phyloP scores from a whole-genome alignment of 73 alveolate species.

The Paramecium caudatum region DNA sequence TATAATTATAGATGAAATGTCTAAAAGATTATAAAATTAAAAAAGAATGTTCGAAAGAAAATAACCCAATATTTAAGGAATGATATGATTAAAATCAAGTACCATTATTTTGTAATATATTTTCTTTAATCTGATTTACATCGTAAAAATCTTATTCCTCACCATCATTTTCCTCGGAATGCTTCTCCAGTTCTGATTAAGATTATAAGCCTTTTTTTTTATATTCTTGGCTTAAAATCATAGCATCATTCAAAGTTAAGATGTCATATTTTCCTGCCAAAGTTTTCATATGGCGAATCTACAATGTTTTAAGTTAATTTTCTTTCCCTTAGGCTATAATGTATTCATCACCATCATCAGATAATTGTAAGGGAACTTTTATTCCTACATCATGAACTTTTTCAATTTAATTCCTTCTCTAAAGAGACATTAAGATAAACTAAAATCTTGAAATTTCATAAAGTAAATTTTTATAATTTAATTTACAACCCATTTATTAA shows the following conservation, averaged over 20 bases:
- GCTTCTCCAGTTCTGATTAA: too few relatives aligned
- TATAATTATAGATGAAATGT: too few relatives aligned
- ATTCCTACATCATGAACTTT: neutral
- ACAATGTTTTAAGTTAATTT: neutral
- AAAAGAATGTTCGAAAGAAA: too few relatives aligned
- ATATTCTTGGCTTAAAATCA: neutral
- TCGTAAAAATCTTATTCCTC: too few relatives aligned
- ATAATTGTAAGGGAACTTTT: neutral
- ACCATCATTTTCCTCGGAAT: too few relatives aligned
- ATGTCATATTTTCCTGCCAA: neutral
- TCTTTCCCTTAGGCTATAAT: neutral
- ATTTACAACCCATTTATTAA: neutral
- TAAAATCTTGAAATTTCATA: constrained; percentile 30
- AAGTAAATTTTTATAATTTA: neutral
- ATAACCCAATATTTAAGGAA: too few relatives aligned
- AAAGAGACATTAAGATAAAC: constrained; percentile 3
- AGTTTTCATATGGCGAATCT: neutral
- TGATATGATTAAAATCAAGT: too few relatives aligned
- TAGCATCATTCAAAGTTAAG: neutral
- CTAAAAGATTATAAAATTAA: too few relatives aligned
- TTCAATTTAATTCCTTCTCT: neutral
- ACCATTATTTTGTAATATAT: too few relatives aligned
- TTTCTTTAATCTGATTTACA: too few relatives aligned
- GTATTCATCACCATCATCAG: neutral
- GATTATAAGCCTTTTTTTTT: too few relatives aligned